Evolutionary conservation across 805 yeast genomes (phyloP).

Genomic region (Candida pini): DNA sequence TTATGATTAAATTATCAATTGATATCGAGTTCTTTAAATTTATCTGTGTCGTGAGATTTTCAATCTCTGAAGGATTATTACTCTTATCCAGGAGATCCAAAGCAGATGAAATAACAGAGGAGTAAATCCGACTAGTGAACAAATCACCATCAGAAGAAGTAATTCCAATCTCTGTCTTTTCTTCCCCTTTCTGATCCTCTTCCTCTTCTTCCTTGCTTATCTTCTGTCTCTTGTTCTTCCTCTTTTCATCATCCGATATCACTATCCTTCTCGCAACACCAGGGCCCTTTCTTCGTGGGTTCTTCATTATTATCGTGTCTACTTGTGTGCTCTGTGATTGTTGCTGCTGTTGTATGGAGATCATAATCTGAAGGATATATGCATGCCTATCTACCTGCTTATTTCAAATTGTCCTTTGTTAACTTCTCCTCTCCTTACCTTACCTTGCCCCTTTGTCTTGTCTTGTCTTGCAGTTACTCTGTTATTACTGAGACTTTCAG

Average conservation of each 20-base stretch:
- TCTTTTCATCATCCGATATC: neutral
- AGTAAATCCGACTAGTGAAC: constrained; percentile 23
- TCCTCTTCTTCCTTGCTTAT: neutral
- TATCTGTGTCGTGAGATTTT: constrained; percentile 55
- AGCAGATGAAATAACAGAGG: constrained; percentile 54
- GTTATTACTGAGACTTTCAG: no score
- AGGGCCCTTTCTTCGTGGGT: neutral
- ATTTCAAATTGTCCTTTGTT: no score
- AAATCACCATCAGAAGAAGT: constrained; percentile 4
- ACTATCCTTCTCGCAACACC: constrained; percentile 1
- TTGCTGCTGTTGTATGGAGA: constrained; percentile 5
- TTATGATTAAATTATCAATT: constrained; percentile 43
- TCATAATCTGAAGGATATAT: constrained; percentile 3
- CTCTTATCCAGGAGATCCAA: constrained; percentile 59
- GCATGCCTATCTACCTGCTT: no score
- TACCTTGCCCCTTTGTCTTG: no score
- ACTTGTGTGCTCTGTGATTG: neutral
- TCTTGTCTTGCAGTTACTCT: no score
- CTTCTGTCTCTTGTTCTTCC: neutral
- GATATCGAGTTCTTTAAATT: constrained; percentile 49
- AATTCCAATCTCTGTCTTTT: neutral
- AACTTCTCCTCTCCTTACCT: no score
- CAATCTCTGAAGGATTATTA: constrained; percentile 51
- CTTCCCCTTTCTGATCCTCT: neutral
- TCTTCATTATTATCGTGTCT: neutral